A percentile compares a stretch with the other conserved stretches of the same genome.
Evolutionary conservation across 176 grass and related monocot genomes (phyloP).

Genomic region (Aegilops speltoides): DNA sequence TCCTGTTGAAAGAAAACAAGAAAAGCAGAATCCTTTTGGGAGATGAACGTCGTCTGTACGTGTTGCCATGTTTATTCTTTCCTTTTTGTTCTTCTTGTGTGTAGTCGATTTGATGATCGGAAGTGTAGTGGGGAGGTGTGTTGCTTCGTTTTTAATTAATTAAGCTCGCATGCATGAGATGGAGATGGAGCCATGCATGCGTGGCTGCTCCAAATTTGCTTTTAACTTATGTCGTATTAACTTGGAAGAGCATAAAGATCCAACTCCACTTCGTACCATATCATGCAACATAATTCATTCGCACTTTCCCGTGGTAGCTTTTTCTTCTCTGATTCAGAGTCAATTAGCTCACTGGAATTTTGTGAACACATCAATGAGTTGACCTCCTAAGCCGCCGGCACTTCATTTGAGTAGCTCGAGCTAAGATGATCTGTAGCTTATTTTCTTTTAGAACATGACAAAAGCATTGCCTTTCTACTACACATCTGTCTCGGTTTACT

Average conservation of each 20-base stretch:
- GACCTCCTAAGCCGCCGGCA: no score
- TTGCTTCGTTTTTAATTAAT: conserved; percentile 53
- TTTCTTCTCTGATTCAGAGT: not conserved
- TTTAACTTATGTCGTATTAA: not conserved
- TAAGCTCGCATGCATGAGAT: not conserved
- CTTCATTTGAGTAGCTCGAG: no score
- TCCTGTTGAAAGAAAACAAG: not conserved
- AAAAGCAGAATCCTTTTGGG: no score
- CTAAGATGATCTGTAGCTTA: no score
- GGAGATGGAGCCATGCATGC: not conserved
- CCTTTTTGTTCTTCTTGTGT: not conserved
- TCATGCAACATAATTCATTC: not conserved
- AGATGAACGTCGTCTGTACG: not conserved
- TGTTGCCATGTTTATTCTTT: not conserved
- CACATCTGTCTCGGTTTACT: no score
- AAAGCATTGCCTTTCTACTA: no score
- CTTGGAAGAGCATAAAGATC: conserved; percentile 2
- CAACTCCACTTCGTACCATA: not conserved
- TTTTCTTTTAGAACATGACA: no score
- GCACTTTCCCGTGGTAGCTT: not conserved
- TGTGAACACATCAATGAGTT: not conserved
- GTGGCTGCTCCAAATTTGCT: conserved; percentile 17
- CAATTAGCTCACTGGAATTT: not conserved
- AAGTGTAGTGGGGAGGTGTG: not conserved
- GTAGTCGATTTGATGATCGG: no score